Evolutionary conservation across 805 yeast genomes (phyloP).

Genomic region (Debaryomyces tyrocola): DNA sequence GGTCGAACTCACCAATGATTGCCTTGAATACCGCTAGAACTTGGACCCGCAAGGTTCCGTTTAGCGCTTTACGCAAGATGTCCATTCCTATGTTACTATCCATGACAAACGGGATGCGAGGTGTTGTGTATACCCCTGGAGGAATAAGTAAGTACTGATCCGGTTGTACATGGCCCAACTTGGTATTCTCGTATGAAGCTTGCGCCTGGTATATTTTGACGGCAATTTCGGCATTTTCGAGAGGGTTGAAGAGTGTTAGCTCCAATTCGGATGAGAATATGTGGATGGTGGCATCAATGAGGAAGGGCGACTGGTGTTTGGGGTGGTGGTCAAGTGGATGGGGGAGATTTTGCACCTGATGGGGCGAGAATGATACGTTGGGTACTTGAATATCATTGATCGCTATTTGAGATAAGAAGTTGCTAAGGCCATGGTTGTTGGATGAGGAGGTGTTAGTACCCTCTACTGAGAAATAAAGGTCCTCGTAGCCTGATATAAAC

Average conservation of each 20-base stretch:
- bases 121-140: constrained; percentile 54
- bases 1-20: constrained; percentile 36
- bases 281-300: constrained; percentile 53
- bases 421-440: background rate
- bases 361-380: background rate
- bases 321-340: no score
- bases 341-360: no score
- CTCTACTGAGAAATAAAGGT: background rate
- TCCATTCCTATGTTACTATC: constrained; percentile 49
- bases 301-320: constrained; percentile 32
- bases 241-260: constrained; percentile 54
- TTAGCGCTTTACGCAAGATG: constrained; percentile 48
- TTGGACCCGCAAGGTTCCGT: constrained; percentile 50
- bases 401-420: background rate
- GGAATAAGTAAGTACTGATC: constrained; percentile 45
- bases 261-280: constrained; percentile 55
- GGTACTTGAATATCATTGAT: background rate
- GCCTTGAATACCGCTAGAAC: constrained; percentile 45
- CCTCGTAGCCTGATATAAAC: constrained; percentile 16
- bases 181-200: constrained; percentile 48
- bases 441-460: background rate
- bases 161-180: constrained; percentile 45
- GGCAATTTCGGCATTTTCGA: constrained; percentile 45
- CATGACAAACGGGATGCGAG: constrained; percentile 49
- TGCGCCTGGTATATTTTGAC: constrained; percentile 44